phyloP scores from a whole-genome alignment of 108 stramenopile species.

The Nitzschia sp. region DNA sequence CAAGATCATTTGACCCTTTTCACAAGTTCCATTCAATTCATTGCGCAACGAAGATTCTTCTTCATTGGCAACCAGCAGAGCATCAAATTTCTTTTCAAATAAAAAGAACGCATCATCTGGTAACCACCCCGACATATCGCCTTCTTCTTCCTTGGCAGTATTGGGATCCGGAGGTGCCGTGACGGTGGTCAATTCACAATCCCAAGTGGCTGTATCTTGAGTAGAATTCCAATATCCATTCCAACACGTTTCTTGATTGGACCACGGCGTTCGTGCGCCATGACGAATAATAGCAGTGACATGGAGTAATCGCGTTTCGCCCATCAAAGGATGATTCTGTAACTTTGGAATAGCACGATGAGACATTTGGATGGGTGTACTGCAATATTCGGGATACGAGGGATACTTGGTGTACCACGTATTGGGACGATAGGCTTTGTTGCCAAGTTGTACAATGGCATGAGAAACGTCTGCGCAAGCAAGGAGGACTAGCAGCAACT shows the following conservation, averaged over 20 bases:
- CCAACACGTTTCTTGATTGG: constrained; percentile 22
- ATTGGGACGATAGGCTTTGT: neutral
- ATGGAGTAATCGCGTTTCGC: constrained; percentile 56
- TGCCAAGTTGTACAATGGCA: neutral
- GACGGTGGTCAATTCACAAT: constrained; percentile 71
- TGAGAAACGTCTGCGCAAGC: neutral
- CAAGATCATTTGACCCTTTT: constrained; percentile 79
- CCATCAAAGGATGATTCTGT: neutral
- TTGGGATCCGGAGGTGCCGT: constrained; percentile 48
- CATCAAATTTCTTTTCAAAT: constrained; percentile 79
- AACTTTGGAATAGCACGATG: constrained; percentile 63
- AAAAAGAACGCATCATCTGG: constrained; percentile 38
- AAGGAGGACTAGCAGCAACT: neutral
- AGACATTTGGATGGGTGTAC: constrained; percentile 68
- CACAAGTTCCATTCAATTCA: constrained; percentile 84
- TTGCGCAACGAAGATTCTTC: constrained; percentile 22
- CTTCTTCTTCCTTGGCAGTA: constrained; percentile 3
- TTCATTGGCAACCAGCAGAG: constrained; percentile 33
- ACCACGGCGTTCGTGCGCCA: constrained; percentile 75
- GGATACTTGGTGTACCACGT: constrained; percentile 41
- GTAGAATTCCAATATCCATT: constrained; percentile 55
- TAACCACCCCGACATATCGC: neutral
- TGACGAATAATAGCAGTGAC: constrained; percentile 83
- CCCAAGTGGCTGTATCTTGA: constrained; percentile 55
- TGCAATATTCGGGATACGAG: constrained; percentile 76